Conservation (phyloP, 1,139 yeast genomes). For the Lodderomyces pseudojiufengensis region DNA sequence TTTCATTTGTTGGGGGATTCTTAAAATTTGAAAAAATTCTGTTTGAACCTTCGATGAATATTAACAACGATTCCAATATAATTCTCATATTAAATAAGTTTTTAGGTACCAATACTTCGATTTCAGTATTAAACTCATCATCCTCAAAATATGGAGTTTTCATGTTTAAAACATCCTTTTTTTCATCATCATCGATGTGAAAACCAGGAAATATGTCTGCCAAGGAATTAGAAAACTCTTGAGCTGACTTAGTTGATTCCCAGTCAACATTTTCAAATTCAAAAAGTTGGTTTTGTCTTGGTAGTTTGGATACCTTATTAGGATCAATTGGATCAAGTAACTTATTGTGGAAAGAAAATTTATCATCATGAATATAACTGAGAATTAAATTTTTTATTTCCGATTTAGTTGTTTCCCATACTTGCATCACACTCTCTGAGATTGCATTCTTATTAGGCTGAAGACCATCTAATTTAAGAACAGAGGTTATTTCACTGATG, state of each 20-base stretch:
- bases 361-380: constrained; percentile 46
- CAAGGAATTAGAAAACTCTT: constrained; percentile 44
- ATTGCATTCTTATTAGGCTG: constrained; percentile 3
- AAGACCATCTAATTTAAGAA: constrained; percentile 13
- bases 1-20: constrained; percentile 6
- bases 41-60: constrained; percentile 52
- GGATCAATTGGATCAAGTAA: constrained; percentile 8
- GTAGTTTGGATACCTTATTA: constrained; percentile 9
- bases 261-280: constrained; percentile 47
- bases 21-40: constrained; percentile 21
- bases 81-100: constrained; percentile 81
- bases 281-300: constrained; percentile 28
- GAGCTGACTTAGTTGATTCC: constrained; percentile 32
- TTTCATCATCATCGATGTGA: constrained; percentile 25
- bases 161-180: constrained; percentile 12
- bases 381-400: constrained; percentile 57
- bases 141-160: constrained; percentile 55
- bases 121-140: constrained; percentile 51
- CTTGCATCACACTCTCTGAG: constrained; percentile 21
- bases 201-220: constrained; percentile 65
- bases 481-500: constrained; percentile 51
- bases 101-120: constrained; percentile 68
- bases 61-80: constrained; percentile 57
- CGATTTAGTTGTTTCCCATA: constrained; percentile 56
- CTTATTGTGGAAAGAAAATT: background rate